Evolutionary conservation across 331 rosid species (phyloP).

Genomic region (Telfairia occidentalis): DNA sequence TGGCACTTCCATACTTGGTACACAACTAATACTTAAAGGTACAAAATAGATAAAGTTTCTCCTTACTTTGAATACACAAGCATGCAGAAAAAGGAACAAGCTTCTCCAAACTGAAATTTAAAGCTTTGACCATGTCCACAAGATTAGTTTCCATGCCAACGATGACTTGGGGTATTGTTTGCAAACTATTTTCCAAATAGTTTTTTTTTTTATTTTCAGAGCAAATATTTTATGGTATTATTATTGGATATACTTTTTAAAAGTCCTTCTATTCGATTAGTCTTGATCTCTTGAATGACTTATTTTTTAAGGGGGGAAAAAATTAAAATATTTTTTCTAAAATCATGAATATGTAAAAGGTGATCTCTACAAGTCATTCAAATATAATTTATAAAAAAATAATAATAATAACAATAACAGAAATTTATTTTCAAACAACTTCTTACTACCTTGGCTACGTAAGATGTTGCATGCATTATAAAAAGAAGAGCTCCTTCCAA

Average conservation of each 20-base stretch:
- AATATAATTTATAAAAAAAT: not conserved
- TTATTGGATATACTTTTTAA: too few relatives aligned
- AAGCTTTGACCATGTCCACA: not conserved
- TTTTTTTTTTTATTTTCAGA: not conserved
- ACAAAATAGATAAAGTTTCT: not conserved
- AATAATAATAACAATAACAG: not conserved
- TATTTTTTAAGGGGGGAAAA: too few relatives aligned
- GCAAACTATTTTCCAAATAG: not conserved
- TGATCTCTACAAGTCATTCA: not conserved
- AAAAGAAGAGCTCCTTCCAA: not conserved
- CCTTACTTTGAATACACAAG: not conserved
- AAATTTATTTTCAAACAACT: not conserved
- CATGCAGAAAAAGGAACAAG: not conserved
- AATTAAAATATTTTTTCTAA: too few relatives aligned
- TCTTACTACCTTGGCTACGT: not conserved
- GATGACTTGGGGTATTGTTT: not conserved
- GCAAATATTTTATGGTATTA: too few relatives aligned
- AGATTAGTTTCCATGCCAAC: not conserved
- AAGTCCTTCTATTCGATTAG: too few relatives aligned
- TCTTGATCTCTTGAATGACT: too few relatives aligned
- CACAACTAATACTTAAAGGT: too few relatives aligned
- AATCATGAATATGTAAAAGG: too few relatives aligned
- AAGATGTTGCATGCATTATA: not conserved
- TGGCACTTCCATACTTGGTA: too few relatives aligned
- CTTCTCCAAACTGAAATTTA: not conserved